Percentiles rank a stretch among this genome's conserved stretches.
Conservation (phyloP, 1,284 basidiomycete species). For the Puccinia novopanici region DNA sequence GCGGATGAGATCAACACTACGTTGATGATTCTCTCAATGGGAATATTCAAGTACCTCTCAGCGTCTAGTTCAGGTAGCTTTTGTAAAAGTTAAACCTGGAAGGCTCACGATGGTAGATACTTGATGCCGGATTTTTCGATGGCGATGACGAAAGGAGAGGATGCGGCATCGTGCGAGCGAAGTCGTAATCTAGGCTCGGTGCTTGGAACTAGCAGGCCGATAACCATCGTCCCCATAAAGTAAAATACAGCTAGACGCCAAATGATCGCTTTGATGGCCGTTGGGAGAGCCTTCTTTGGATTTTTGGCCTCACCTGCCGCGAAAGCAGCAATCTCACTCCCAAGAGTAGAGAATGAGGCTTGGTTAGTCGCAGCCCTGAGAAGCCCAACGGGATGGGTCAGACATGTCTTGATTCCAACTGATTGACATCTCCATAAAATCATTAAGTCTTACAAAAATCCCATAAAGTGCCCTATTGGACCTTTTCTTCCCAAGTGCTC, state of each 20-base stretch:
- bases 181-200: slow-evolving; percentile 67
- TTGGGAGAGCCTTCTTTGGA: slow-evolving; percentile 58
- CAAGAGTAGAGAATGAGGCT: slow-evolving; percentile 59
- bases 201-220: slow-evolving; percentile 75
- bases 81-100: neutral
- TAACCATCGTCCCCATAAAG: slow-evolving; percentile 65
- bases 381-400: slow-evolving; percentile 45
- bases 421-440: neutral
- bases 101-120: slow-evolving; percentile 65
- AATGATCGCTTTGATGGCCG: slow-evolving; percentile 65
- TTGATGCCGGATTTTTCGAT: slow-evolving; percentile 71
- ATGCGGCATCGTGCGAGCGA: slow-evolving; percentile 66
- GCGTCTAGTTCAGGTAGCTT: neutral
- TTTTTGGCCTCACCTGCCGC: slow-evolving; percentile 60
- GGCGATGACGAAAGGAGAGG: slow-evolving; percentile 80
- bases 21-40: slow-evolving; percentile 59
- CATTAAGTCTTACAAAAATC: slow-evolving; percentile 61
- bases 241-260: slow-evolving; percentile 67
- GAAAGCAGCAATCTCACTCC: slow-evolving; percentile 58
- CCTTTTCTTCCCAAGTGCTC: slow-evolving; percentile 57
- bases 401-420: neutral
- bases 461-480: slow-evolving; percentile 61
- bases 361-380: slow-evolving; percentile 61
- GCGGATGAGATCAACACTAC: slow-evolving; percentile 63
- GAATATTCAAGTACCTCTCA: slow-evolving; percentile 51